Conservation (phyloP, 129 eudicot species). For the Arctium lappa region DNA sequence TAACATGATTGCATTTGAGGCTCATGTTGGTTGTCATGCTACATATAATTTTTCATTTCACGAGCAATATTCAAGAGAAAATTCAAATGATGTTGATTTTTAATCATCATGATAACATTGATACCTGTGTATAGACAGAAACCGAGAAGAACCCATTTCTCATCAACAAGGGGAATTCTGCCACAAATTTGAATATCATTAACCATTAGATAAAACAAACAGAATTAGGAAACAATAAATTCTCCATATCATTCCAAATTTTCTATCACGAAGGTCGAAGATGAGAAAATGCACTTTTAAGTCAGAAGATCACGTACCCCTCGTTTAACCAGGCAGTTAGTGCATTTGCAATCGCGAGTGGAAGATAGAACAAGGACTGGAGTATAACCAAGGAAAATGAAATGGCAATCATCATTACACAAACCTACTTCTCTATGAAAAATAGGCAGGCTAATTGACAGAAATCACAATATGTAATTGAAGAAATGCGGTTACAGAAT, state of each 20-base stretch:
- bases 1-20: neutral
- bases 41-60: neutral
- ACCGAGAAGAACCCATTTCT: slow-evolving; percentile 90
- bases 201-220: neutral
- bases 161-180: slow-evolving; percentile 95
- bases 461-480: neutral
- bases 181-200: slow-evolving; percentile 18
- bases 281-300: neutral
- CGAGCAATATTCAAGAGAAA: neutral
- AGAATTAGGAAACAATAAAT: neutral
- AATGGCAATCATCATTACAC: neutral
- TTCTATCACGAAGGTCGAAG: neutral
- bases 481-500: neutral
- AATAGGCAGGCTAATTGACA: neutral
- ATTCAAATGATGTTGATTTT: neutral
- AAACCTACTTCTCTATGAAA: neutral
- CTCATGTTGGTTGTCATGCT: neutral
- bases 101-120: neutral
- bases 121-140: slow-evolving; percentile 76
- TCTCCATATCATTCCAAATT: neutral
- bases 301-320: slow-evolving; percentile 57
- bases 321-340: slow-evolving; percentile 94
- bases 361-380: slow-evolving; percentile 87
- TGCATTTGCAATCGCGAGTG: slow-evolving; percentile 89
- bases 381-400: slow-evolving; percentile 16